Evolutionary conservation across 192 early-diverging fungal genomes (phyloP), one percentile per base, ranked within the genome.

Genomic region (Coemansia sp.): DNA sequence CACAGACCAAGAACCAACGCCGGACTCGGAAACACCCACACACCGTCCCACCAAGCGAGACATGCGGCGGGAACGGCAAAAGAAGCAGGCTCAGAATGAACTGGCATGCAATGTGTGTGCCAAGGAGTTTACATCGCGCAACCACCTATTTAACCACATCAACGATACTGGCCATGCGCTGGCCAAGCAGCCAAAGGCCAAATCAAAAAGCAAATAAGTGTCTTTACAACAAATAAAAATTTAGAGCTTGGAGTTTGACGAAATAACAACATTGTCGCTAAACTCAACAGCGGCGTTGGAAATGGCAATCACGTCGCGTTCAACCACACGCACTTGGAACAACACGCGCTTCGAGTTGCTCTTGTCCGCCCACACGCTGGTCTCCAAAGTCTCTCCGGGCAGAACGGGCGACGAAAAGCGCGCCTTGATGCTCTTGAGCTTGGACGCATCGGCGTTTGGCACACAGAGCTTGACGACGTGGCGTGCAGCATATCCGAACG

Each of bases 351-450:
- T 85, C 9, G 89, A 88, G 65, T 93, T 90, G 65, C 88, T 82
- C 37, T 62, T 63, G 56, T 85, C 83, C 1, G 60, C 52, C 98
- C 98, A 98, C 88, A 98, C 92, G 79, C 94, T 89, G 12, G 97
- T 99, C 78, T 96, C 91, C 28, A 98, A 84, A 15, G 96, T 98
- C 79, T 99, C 96, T 15, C 98, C 96, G 20, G 98, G 98, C 81
- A 91, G 87, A 63, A 98, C 95, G 19, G 89, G 89, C 36, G 88
- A 86, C 47, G 89, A 86, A 73, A 97, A 93, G 38, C 94, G 86
- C 14, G 85, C 94, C 87, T 99, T 99, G 82, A 98, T 87, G 76
- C 72, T 88, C 83, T 90, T 90, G 57, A 84, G 68, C 77, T 90
- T 88, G 5, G 67, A 66, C 5, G 85, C 82, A 44, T 90, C 83